A percentile compares a stretch with the other conserved stretches of the same genome.
These are phyloP conservation scores for Halteria grandinella DNA, from an alignment of 73 alveolate species.

Conservation along the genomic window DNA sequence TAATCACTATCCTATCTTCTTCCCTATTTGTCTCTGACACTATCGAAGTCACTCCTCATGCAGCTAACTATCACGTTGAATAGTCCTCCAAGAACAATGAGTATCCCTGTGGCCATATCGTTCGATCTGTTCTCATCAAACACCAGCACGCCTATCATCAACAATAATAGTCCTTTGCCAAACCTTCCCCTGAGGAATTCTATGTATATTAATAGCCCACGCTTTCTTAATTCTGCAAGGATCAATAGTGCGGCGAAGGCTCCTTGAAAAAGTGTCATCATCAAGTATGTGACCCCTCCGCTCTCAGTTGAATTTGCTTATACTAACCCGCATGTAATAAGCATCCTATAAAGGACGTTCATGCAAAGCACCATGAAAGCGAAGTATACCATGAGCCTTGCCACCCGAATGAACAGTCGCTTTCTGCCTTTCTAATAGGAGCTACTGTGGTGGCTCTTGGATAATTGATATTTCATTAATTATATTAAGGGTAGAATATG, in stretches of 20 bases:
- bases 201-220: not conserved
- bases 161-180: constrained; percentile 27
- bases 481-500: too few species aligned
- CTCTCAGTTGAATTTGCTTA: too few species aligned
- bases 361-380: not conserved
- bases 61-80: constrained; percentile 12
- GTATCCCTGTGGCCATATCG: constrained; percentile 8
- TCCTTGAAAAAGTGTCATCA: constrained; percentile 3
- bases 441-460: not conserved
- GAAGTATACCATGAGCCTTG: not conserved
- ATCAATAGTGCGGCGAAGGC: constrained; percentile 33
- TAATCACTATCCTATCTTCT: too few species aligned
- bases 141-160: constrained; percentile 7
- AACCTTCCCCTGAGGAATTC: constrained; percentile 19
- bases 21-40: too few species aligned
- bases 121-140: constrained; percentile 20
- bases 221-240: constrained; percentile 12
- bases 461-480: too few species aligned
- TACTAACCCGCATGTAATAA: too few species aligned
- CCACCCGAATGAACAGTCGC: too few species aligned
- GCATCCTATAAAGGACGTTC: too few species aligned
- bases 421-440: not conserved
- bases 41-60: constrained; percentile 26
- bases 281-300: too few species aligned
- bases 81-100: not conserved